phyloP scores from a whole-genome alignment of 2,329 filamentous ascomycete species.

The Trichophyton benhamiae region DNA sequence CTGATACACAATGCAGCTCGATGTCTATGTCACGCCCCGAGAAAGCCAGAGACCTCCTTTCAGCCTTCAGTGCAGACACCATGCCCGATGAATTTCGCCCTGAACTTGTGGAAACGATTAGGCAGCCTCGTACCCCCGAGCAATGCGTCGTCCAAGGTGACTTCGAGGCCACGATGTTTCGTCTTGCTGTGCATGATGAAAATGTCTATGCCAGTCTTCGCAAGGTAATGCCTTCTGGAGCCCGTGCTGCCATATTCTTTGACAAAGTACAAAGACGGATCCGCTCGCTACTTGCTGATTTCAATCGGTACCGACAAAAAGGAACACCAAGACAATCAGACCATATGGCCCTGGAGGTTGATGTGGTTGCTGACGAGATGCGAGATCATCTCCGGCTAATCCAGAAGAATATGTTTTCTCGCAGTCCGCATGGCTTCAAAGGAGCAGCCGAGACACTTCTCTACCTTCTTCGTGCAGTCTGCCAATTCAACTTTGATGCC shows the following conservation, averaged over 20 bases:
- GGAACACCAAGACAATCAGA: constrained; percentile 19
- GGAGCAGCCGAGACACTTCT: constrained; percentile 29
- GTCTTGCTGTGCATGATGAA: constrained; percentile 34
- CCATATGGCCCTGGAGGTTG: constrained; percentile 18
- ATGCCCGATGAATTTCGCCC: constrained; percentile 33
- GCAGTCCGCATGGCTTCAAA: constrained; percentile 26
- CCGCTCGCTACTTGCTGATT: constrained; percentile 25
- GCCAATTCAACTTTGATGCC: constrained; percentile 28
- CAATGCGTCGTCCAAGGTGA: constrained; percentile 35
- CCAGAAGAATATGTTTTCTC: constrained; percentile 22
- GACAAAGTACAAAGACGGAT: constrained; percentile 30
- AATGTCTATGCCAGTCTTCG: constrained; percentile 31
- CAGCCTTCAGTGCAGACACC: constrained; percentile 29
- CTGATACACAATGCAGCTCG: constrained; percentile 2
- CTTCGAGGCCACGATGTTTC: constrained; percentile 35
- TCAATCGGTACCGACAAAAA: constrained; percentile 29
- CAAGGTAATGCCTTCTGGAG: constrained; percentile 31
- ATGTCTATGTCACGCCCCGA: constrained; percentile 26
- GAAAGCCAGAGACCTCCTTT: constrained; percentile 34
- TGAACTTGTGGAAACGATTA: constrained; percentile 28
- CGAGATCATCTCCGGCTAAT: constrained; percentile 22
- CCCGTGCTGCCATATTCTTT: constrained; percentile 33
- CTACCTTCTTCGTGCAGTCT: constrained; percentile 27
- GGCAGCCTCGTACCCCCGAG: constrained; percentile 25
- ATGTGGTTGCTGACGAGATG: constrained; percentile 24